These are phyloP conservation scores for Mycocentrospora acerina DNA, from an alignment of 2,329 filamentous ascomycete genomes.

Conservation along the genomic window DNA sequence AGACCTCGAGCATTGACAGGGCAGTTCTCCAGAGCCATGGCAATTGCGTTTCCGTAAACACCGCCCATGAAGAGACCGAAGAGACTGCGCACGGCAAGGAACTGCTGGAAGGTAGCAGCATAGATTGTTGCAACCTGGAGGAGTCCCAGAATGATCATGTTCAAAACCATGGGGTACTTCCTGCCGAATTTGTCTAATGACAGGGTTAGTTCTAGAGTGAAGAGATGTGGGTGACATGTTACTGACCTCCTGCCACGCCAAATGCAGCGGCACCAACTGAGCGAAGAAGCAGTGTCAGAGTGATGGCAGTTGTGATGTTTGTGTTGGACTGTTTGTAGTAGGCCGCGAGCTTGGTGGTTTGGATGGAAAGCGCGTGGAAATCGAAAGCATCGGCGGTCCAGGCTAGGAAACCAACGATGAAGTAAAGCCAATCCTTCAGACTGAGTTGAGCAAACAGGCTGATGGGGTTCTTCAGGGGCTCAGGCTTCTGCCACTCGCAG, in stretches of 20 bases:
- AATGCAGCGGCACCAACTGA: conserved; percentile 76
- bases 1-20: conserved; percentile 70
- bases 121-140: conserved; percentile 81
- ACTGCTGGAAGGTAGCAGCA: conserved; percentile 68
- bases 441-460: conserved; percentile 65
- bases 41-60: conserved; percentile 76
- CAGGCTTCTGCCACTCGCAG: conserved; percentile 68
- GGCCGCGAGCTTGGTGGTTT: conserved; percentile 68
- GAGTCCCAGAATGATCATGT: conserved; percentile 71
- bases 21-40: conserved; percentile 75
- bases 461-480: conserved; percentile 70
- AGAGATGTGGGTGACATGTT: too few relatives aligned
- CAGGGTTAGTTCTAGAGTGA: too few relatives aligned
- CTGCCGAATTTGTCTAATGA: conserved; percentile 80
- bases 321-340: conserved; percentile 64
- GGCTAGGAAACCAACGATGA: conserved; percentile 70
- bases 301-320: conserved; percentile 73
- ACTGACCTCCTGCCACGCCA: conserved; percentile 62
- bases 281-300: conserved; percentile 71
- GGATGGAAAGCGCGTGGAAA: conserved; percentile 78
- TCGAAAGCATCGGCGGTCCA: conserved; percentile 85
- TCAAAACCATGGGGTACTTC: conserved; percentile 81
- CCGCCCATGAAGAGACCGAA: conserved; percentile 82
- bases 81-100: conserved; percentile 70
- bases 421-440: conserved; percentile 69